Conservation (phyloP, 1,284 basidiomycete species). For the Ganoderma sinense region DNA sequence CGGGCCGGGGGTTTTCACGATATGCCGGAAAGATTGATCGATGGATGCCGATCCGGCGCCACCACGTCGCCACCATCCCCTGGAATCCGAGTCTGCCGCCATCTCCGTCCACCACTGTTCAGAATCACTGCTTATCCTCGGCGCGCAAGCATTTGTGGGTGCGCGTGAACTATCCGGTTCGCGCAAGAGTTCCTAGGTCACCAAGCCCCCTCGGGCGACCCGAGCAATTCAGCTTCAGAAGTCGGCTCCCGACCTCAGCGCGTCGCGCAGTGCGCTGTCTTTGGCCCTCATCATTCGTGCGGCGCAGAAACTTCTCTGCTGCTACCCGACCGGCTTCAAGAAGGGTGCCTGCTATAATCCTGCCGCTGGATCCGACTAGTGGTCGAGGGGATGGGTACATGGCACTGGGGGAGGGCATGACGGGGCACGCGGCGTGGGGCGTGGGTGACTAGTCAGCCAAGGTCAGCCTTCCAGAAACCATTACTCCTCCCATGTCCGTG, state of each 20-base stretch:
- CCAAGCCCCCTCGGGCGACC: neutral
- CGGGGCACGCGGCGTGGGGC: slow-evolving; percentile 5
- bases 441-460: neutral
- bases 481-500: neutral
- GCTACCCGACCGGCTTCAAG: neutral
- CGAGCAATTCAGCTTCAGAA: neutral
- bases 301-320: neutral
- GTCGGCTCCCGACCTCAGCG: neutral
- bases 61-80: neutral
- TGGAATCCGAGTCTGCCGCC: neutral
- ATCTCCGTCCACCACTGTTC: neutral
- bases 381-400: neutral
- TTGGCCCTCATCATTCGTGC: neutral
- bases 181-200: neutral
- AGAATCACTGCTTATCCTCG: neutral
- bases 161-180: neutral
- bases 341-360: neutral
- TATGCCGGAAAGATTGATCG: neutral
- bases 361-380: neutral
- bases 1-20: neutral
- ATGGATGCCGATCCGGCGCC: neutral
- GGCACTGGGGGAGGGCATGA: neutral
- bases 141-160: neutral
- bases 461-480: slow-evolving; percentile 2
- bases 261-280: neutral